Evolutionary conservation across 495 filamentous ascomycete species (phyloP), one percentile per base, ranked within the genome.

Genomic region (Neurospora terricola): DNA sequence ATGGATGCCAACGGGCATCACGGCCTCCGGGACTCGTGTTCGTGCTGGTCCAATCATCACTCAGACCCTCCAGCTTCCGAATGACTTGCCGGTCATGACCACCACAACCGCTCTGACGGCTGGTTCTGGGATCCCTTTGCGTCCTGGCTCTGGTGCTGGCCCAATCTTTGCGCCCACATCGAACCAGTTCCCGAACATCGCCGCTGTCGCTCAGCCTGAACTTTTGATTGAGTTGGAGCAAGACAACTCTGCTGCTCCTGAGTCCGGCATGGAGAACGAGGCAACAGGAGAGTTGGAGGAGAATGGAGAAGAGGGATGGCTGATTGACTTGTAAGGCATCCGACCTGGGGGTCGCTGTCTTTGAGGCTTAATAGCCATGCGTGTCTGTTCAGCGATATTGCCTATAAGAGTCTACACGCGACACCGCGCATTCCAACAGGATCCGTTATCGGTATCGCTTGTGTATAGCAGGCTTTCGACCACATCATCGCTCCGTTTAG

Each of bases 271-370:
- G 27, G 34, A 9, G 8, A 18, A 38, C 1, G 11, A 12, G 14
- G 2, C 27, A 18, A 69, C 37, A 18, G 23, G 27, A n/a, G 21
- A 45, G 5, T 71, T 27, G n/a, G 10, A 37, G 11, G 39, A 11
- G 2, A 23, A n/a, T 30, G 72, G 42, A 11, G 69, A 72, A 4
- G 73, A 76, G 21, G 72, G 72, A 1, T 76, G 71, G 72, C 39
- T 77, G 23, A 77, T 77, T 38, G 42, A 73, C n/a, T 39, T 77
- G n/a, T 73, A 40, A 74, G n/a, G 43, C 21, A 48, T n/a, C n/a
- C 3, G n/a, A 42, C 10, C 6, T 9, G n/a, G n/a, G 43, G 8
- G n/a, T 48, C n/a, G n/a, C 8, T 21, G 7, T 10, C 7, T 21
- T 21, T 4, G n/a, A 42, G 43, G 43, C 48, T 59, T 14, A 27